These are phyloP conservation scores for Anastatica hierochuntica DNA, from an alignment of 345 rosid species.

Conservation along the genomic window DNA sequence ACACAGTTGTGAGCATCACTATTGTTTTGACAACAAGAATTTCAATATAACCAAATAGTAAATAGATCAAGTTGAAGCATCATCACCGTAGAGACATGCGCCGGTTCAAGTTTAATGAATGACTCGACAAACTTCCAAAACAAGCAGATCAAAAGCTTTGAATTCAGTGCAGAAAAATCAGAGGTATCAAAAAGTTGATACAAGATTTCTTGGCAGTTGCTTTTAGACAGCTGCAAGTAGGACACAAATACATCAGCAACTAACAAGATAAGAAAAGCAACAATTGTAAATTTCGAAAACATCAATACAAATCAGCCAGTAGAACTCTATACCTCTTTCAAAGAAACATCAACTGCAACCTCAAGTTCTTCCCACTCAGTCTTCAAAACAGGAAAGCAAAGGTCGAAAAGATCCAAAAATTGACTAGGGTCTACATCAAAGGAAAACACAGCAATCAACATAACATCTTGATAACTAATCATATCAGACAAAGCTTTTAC, in stretches of 20 bases:
- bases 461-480: conserved; percentile 2
- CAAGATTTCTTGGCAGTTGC: conserved; percentile 52
- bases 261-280: neutral
- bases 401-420: conserved; percentile 46
- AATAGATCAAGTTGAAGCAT: conserved; percentile 7
- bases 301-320: conserved; percentile 8
- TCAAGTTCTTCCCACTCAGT: conserved; percentile 53
- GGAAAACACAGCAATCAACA: conserved; percentile 14
- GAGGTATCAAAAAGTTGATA: conserved; percentile 40
- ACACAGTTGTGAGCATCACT: conserved; percentile 7
- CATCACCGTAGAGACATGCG: conserved; percentile 38
- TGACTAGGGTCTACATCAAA: conserved; percentile 35
- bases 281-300: conserved; percentile 1
- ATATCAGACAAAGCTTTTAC: neutral
- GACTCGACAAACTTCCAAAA: conserved; percentile 66
- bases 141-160: conserved; percentile 41
- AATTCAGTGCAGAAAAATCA: conserved; percentile 40
- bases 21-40: conserved; percentile 8
- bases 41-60: conserved; percentile 8
- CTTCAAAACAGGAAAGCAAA: conserved; percentile 62
- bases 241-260: conserved; percentile 7
- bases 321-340: conserved; percentile 42
- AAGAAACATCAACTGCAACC: conserved; percentile 28
- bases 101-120: conserved; percentile 27
- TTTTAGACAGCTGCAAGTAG: conserved; percentile 38